Percentiles rank a stretch among this genome's conserved stretches.
Conservation (phyloP, 257 asterid species). For the Solanum ahanhuiri region DNA sequence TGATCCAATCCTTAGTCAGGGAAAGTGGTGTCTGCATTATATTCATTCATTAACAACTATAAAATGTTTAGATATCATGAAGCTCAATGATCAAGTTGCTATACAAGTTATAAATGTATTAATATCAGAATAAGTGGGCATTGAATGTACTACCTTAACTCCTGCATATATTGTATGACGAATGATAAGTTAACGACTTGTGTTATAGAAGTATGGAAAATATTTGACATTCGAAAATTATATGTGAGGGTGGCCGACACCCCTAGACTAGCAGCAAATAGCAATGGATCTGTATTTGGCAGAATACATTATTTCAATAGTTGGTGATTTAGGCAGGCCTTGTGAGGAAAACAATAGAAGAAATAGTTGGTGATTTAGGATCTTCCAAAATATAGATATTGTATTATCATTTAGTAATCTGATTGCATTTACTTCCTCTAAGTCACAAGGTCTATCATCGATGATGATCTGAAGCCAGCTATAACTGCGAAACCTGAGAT, state of each 20-base stretch:
- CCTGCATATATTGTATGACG: background rate
- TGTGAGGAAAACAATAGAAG: background rate
- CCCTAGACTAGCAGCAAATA: background rate
- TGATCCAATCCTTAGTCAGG: background rate
- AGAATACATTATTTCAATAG: background rate
- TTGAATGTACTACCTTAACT: background rate
- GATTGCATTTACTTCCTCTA: slow-evolving; percentile 9
- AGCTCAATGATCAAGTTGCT: background rate
- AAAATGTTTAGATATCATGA: background rate
- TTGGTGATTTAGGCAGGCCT: background rate
- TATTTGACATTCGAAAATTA: background rate
- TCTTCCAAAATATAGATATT: background rate
- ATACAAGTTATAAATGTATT: background rate
- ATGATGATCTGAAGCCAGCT: slow-evolving; percentile 89
- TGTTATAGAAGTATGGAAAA: background rate
- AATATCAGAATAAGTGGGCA: background rate
- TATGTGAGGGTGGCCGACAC: background rate
- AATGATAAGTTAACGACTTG: background rate
- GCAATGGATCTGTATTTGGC: background rate
- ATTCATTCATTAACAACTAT: background rate
- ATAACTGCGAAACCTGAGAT: slow-evolving; percentile 93
- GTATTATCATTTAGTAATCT: background rate
- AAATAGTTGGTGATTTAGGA: background rate
- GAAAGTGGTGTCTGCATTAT: background rate
- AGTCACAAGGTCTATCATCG: slow-evolving; percentile 91